Base-by-base conservation (phyloP, 495 filamentous ascomycete genomes). In the Aspergillus haitiensis region DNA sequence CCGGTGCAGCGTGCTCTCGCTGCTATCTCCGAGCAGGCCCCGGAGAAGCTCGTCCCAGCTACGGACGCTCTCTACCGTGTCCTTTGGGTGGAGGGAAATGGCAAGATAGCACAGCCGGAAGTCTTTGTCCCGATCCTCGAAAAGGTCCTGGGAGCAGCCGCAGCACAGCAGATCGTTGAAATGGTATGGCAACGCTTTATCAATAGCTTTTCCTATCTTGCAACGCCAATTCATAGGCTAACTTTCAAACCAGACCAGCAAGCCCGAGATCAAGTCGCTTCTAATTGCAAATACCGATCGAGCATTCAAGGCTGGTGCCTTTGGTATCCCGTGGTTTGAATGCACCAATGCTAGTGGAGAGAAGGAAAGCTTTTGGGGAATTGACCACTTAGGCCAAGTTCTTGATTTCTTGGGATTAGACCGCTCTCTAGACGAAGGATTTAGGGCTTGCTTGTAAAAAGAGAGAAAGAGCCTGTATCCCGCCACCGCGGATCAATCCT, bases 301-400 rank as follows among this genome's bases (percentile, higher is more conserved):
- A 13, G 83, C 85, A 2, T 80, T 90, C 47, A 73, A 66, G 27
- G 73, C 80, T 7, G 88, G 86, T 7, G 86, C 85, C 2, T 92
- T 92, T 72, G 88, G 88, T 6, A 64, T 91, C 32, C 88, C 88
- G 0, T 91, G 87, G 87, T 82, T 88, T 61, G 80, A 82, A 34
- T 86, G 86, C 72, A 83, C 83, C 16, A 84, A 89, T 65, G 35
- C 70, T 6, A 68, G 80, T 39, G 86, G 87, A 5, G 65, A 82
- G 63, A 88, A 68, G 9, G 84, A 91, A 52, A 73, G 77, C 0
- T 90, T 87, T 70, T 91, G 82, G 79, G 88, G 88, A 1, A 79
- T 91, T 51, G 87, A 90, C 72, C 85, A 88, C 67, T 57, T 90
- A 12, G 86, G 81, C 0, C 83, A 86, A 58, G 80, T 91, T n/a